Evolutionary conservation across 2,329 filamentous ascomycete genomes (phyloP).

Genomic region (Eutypa lata): DNA sequence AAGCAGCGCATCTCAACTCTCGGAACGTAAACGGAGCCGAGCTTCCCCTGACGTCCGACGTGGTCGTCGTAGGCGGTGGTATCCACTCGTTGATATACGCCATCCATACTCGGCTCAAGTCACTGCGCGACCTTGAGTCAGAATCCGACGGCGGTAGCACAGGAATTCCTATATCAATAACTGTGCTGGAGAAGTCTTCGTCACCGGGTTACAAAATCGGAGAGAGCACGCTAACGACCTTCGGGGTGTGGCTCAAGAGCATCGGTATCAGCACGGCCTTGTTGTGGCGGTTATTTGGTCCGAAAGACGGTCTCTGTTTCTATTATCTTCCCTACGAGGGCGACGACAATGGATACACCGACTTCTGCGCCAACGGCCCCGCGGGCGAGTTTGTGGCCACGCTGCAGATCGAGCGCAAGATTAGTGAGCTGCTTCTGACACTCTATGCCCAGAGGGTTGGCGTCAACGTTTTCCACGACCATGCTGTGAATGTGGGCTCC

Average conservation of each 20-base stretch:
- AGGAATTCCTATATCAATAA: neutral
- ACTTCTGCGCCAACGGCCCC: conserved; percentile 13
- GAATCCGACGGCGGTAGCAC: neutral
- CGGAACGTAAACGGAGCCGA: conserved; percentile 9
- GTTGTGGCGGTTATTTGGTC: conserved; percentile 19
- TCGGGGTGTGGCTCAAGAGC: conserved; percentile 16
- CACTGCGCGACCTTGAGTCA: neutral
- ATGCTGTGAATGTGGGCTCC: conserved; percentile 4
- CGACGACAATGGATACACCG: conserved; percentile 6
- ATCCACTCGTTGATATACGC: conserved; percentile 22
- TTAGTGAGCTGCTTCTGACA: conserved; percentile 24
- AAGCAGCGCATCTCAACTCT: conserved; percentile 10
- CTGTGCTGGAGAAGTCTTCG: conserved; percentile 18
- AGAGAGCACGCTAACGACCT: conserved; percentile 20
- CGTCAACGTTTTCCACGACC: conserved; percentile 22
- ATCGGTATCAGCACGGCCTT: conserved; percentile 11
- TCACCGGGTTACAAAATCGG: conserved; percentile 23
- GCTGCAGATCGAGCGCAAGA: conserved; percentile 20
- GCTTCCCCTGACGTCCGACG: conserved; percentile 14
- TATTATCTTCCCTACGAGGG: conserved; percentile 18
- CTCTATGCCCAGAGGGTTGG: conserved; percentile 21
- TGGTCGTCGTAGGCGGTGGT: conserved; percentile 20
- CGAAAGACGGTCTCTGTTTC: conserved; percentile 24
- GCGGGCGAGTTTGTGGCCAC: conserved; percentile 14
- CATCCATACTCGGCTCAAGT: conserved; percentile 16